Evolutionary conservation across 148 eudicot genomes (phyloP).

Genomic region (Fagopyrum homotropicum): DNA sequence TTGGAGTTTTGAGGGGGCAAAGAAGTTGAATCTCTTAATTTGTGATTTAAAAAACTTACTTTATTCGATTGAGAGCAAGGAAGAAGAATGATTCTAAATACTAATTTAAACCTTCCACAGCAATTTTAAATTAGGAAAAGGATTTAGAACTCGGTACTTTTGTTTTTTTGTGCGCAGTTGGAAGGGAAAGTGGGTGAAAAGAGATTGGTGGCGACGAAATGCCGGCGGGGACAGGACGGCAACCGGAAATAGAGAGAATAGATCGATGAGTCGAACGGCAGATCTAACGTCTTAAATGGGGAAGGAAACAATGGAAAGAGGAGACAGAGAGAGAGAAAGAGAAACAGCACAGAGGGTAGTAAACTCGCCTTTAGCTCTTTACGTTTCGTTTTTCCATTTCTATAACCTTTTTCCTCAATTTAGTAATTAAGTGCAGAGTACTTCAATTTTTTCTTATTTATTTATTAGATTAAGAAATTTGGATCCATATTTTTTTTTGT

Average conservation of each 20-base stretch:
- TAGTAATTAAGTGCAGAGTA: too few relatives aligned
- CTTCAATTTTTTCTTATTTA: too few relatives aligned
- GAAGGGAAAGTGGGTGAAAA: neutral
- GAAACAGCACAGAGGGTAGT: too few relatives aligned
- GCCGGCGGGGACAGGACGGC: neutral
- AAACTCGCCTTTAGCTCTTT: neutral
- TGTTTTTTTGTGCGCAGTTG: neutral
- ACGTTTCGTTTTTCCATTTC: conserved; percentile 4
- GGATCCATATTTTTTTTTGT: too few relatives aligned
- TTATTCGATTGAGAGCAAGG: neutral
- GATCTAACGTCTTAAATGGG: conserved; percentile 1
- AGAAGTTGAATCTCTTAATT: neutral
- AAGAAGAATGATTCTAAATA: neutral
- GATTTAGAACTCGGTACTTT: neutral
- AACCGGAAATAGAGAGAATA: neutral
- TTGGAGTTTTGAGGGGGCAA: neutral
- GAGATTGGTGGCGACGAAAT: neutral
- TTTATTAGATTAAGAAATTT: too few relatives aligned
- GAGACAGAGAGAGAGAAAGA: neutral
- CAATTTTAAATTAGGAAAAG: neutral
- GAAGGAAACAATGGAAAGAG: neutral
- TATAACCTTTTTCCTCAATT: too few relatives aligned
- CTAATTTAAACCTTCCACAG: neutral
- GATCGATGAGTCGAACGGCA: neutral
- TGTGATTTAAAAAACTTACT: neutral